Percentiles rank a stretch among this genome's conserved stretches.
Conservation (phyloP, 345 rosid species). For the Bretschneidera sinensis region DNA sequence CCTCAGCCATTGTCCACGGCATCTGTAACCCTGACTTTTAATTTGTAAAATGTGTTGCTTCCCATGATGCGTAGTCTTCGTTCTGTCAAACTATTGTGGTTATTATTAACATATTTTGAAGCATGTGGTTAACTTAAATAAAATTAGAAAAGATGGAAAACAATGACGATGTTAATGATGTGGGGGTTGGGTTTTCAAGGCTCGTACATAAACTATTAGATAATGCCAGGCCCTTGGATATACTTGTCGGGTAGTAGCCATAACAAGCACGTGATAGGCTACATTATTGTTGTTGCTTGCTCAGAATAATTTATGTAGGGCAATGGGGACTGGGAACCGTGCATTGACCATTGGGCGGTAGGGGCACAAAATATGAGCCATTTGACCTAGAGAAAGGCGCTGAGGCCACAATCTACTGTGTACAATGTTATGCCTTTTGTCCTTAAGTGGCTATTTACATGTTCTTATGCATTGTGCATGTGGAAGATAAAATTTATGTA, state of each 20-base stretch:
- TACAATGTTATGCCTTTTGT: neutral
- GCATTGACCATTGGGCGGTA: constrained; percentile 3
- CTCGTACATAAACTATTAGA: constrained; percentile 13
- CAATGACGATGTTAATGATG: neutral
- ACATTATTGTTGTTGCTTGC: constrained; percentile 23
- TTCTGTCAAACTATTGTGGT: neutral
- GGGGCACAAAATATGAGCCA: constrained; percentile 9
- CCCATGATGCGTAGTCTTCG: neutral
- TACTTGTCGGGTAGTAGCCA: constrained; percentile 24
- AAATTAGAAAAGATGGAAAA: neutral
- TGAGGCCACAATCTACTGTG: neutral
- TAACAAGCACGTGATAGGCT: constrained; percentile 24
- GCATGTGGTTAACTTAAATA: neutral
- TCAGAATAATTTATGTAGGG: constrained; percentile 4
- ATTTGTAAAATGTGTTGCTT: constrained; percentile 10
- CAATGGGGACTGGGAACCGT: constrained; percentile 1
- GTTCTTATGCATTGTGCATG: neutral
- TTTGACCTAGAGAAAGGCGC: constrained; percentile 1
- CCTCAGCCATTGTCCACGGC: neutral
- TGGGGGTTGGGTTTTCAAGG: neutral
- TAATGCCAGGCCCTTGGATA: constrained; percentile 25
- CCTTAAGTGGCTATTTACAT: neutral
- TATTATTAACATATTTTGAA: neutral
- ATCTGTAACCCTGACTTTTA: constrained; percentile 12
- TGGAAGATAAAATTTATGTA: neutral